Conservation (phyloP, 192 early-diverging fungal species). For the Podila clonocystis region DNA sequence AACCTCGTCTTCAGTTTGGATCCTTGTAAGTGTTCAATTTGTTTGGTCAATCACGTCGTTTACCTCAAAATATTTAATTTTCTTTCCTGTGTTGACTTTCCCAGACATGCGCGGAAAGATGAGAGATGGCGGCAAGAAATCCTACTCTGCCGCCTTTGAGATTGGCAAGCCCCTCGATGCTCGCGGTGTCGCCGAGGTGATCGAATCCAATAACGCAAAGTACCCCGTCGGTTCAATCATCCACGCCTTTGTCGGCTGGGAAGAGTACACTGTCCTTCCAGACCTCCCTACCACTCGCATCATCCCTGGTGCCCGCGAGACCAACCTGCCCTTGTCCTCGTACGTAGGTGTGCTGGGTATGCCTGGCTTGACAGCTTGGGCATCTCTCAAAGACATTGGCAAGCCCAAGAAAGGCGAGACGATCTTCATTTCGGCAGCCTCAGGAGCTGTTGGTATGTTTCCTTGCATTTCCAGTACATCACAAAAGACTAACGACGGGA, state of each 20-base stretch:
- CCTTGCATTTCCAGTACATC: not conserved
- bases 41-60: not conserved
- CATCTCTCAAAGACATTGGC: conserved; percentile 68
- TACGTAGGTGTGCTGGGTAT: conserved; percentile 73
- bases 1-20: conserved; percentile 77
- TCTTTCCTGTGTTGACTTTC: not conserved
- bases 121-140: conserved; percentile 50
- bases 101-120: conserved; percentile 77
- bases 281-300: conserved; percentile 34
- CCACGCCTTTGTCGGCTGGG: conserved; percentile 68
- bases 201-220: conserved; percentile 71
- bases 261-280: conserved; percentile 64
- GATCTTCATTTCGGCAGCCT: conserved; percentile 78
- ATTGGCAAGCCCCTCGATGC: conserved; percentile 75
- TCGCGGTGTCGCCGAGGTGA: conserved; percentile 73
- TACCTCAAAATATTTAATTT: not conserved
- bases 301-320: conserved; percentile 54
- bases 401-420: conserved; percentile 88
- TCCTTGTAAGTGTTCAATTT: conserved; percentile 57
- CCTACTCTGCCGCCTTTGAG: conserved; percentile 22
- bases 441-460: conserved; percentile 79
- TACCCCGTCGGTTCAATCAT: conserved; percentile 74
- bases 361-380: conserved; percentile 30
- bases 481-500: not conserved
- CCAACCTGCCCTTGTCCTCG: conserved; percentile 61